Base-by-base conservation (phyloP, 108 stramenopile genomes). In the Nitzschia sp. region DNA sequence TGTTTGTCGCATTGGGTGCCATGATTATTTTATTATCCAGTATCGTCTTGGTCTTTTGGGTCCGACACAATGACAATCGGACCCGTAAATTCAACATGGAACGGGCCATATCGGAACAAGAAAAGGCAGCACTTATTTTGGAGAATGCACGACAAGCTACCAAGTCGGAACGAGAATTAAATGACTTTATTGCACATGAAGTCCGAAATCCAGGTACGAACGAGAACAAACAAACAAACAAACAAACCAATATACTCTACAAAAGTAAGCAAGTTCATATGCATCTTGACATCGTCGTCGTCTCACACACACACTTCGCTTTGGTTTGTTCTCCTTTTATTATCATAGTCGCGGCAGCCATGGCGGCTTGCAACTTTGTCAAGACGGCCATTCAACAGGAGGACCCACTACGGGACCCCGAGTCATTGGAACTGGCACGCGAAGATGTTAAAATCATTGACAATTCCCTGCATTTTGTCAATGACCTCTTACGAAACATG, bases 91-190 rank as follows among this genome's bases (percentile, higher is more conserved):
- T 41, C 44, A 45, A 36, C 9, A 44, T 47, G 23, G 13, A 47
- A 27, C 30, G 15, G 13, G 35, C 31, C 9, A 5, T 69, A 46
- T 62, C 61, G 2, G 62, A 75, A 57, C 29, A 44, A 1, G 78
- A 80, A 75, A 69, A 53, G 47, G 78, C 78, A 2, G 46, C 61
- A 23, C 50, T 80, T 25, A 71, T 80, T 47, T 22, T 80, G 22
- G 55, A 69, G n/a, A 75, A 36, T 58, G 78, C 78, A 17, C 22
- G 66, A 30, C 45, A 70, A 34, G 54, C 68, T 23, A 66, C 73
- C 23, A 58, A 60, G 34, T 45, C 63, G 13, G 73, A 80, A 31
- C 78, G 78, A 1, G 73, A 80, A 48, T 44, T 80, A 16, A 80
- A 80, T n/a, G n/a, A n/a, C n/a, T n/a, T n/a, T n/a, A n/a, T n/a